phyloP scores from a whole-genome alignment of 2,329 filamentous ascomycete species.

The Colletotrichum neosansevieriae region DNA sequence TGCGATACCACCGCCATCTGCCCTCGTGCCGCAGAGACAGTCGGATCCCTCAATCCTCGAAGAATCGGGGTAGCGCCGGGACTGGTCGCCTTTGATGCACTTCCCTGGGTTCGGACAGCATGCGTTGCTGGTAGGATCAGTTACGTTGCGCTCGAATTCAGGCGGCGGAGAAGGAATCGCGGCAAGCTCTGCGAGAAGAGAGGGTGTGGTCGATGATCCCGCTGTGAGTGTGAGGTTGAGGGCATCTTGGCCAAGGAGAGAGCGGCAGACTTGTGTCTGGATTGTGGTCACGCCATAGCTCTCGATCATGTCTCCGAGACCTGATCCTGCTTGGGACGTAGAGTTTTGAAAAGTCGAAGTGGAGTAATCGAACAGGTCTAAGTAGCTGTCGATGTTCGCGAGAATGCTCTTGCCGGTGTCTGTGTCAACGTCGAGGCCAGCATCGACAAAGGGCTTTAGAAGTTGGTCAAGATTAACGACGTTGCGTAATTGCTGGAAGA shows the following conservation, averaged over 20 bases:
- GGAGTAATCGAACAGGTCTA: conserved; percentile 44
- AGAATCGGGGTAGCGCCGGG: conserved; percentile 48
- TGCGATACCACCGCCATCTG: conserved; percentile 17
- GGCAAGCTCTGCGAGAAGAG: conserved; percentile 33
- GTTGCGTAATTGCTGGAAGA: conserved; percentile 48
- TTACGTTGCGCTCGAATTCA: conserved; percentile 45
- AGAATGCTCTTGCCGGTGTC: background rate
- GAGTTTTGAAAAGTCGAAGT: conserved; percentile 45
- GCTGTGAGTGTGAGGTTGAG: conserved; percentile 51
- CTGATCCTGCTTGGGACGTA: conserved; percentile 42
- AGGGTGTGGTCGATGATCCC: conserved; percentile 46
- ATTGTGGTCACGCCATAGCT: conserved; percentile 49
- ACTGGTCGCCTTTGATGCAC: conserved; percentile 38
- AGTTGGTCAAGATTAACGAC: conserved; percentile 25
- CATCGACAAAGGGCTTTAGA: conserved; percentile 29
- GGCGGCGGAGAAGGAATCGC: background rate
- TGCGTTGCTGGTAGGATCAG: conserved; percentile 48
- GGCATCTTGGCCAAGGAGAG: conserved; percentile 48
- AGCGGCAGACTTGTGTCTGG: conserved; percentile 50
- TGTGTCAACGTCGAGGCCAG: conserved; percentile 5
- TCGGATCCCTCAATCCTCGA: conserved; percentile 47
- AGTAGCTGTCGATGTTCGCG: conserved; percentile 21
- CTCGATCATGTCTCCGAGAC: conserved; percentile 48
- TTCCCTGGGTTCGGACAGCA: conserved; percentile 48
- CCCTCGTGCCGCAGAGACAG: conserved; percentile 52